A percentile compares a stretch with the other conserved stretches of the same genome.
Conservation (phyloP, 2,329 filamentous ascomycete species). For the Ophiostoma sp. region DNA sequence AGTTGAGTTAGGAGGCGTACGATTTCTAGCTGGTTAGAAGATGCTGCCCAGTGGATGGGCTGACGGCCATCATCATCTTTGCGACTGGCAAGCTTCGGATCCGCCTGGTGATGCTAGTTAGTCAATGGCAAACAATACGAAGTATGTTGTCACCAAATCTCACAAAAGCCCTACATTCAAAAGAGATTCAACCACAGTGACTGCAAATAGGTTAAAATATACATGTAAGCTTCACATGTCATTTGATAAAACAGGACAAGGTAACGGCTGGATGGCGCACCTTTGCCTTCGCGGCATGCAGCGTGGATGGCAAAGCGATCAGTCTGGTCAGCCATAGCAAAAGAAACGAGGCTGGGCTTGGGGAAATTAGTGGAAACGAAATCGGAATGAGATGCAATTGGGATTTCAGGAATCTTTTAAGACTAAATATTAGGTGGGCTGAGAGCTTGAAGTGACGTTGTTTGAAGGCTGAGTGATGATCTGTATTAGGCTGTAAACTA, state of each 20-base stretch:
- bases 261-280: slow-evolving; percentile 50
- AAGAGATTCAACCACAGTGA: slow-evolving; percentile 68
- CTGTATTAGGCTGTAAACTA: background rate
- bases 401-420: background rate
- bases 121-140: background rate
- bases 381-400: background rate
- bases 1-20: slow-evolving; percentile 69
- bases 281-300: slow-evolving; percentile 79
- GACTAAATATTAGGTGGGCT: background rate
- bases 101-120: slow-evolving; percentile 56
- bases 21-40: slow-evolving; percentile 76
- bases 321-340: slow-evolving; percentile 23
- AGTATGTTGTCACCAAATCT: background rate
- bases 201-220: background rate
- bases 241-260: no score
- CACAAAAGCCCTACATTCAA: slow-evolving; percentile 13
- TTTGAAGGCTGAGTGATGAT: background rate
- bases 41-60: slow-evolving; percentile 91
- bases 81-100: slow-evolving; percentile 70
- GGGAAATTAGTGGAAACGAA: background rate
- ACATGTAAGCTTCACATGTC: background rate
- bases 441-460: background rate
- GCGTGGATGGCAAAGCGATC: slow-evolving; percentile 80
- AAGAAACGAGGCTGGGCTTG: background rate
- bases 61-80: slow-evolving; percentile 87